phyloP scores from a whole-genome alignment of 2,329 filamentous ascomycete genomes.

The Sphaceloma murrayae region DNA sequence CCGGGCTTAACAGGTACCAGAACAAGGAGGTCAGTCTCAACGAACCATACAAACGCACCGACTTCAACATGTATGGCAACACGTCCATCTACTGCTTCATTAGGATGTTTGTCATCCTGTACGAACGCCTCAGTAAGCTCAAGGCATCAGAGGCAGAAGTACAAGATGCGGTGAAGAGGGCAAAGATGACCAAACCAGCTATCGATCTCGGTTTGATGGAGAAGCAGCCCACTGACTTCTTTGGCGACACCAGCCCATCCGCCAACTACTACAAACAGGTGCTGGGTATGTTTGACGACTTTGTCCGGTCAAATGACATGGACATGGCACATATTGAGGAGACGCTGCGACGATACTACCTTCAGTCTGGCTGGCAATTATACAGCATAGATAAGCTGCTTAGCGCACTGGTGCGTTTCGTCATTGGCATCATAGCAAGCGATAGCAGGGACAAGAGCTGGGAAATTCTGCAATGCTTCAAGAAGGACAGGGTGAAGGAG shows the following conservation, averaged over 20 bases:
- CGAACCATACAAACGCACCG: slow-evolving; percentile 67
- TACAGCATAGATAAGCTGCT: slow-evolving; percentile 90
- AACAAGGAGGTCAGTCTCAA: slow-evolving; percentile 61
- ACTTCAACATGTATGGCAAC: slow-evolving; percentile 87
- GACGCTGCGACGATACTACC: slow-evolving; percentile 80
- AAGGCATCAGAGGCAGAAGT: slow-evolving; percentile 71
- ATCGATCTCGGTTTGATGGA: slow-evolving; percentile 75
- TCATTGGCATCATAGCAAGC: slow-evolving; percentile 69
- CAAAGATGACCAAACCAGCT: slow-evolving; percentile 68
- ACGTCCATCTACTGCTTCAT: slow-evolving; percentile 91
- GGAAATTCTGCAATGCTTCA: slow-evolving; percentile 81
- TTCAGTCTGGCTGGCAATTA: slow-evolving; percentile 82
- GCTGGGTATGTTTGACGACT: slow-evolving; percentile 75
- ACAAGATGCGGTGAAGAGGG: slow-evolving; percentile 60
- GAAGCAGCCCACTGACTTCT: slow-evolving; percentile 65
- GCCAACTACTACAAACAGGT: slow-evolving; percentile 79
- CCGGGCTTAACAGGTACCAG: slow-evolving; percentile 48
- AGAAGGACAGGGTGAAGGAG: slow-evolving; percentile 68
- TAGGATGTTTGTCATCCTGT: slow-evolving; percentile 84
- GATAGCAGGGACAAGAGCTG: slow-evolving; percentile 90
- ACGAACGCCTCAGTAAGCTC: slow-evolving; percentile 70
- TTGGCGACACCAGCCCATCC: slow-evolving; percentile 52
- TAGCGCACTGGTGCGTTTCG: slow-evolving; percentile 68
- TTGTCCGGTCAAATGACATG: slow-evolving; percentile 62
- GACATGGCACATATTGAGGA: slow-evolving; percentile 83